Percentiles rank a stretch among this genome's conserved stretches.
Evolutionary conservation across 768 basidiomycete genomes (phyloP).

Genomic region (Termitomyces sp.): DNA sequence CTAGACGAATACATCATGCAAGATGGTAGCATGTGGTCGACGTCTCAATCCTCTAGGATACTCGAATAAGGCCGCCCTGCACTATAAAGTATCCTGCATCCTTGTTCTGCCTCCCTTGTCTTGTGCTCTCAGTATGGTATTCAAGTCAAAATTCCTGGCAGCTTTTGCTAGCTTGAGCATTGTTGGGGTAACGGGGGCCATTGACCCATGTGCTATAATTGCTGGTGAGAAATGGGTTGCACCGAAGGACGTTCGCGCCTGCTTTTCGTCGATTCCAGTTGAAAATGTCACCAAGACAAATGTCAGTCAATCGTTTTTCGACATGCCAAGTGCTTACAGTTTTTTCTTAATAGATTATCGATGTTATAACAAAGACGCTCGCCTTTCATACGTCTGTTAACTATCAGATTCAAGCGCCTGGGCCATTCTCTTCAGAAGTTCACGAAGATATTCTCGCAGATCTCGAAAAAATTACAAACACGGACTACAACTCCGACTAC

Average conservation of each 20-base stretch:
- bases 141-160: conserved; percentile 3
- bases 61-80: neutral
- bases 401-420: conserved; percentile 50
- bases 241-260: conserved; percentile 44
- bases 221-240: conserved; percentile 51
- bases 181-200: conserved; percentile 4
- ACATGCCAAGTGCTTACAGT: neutral
- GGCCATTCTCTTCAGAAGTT: conserved; percentile 47
- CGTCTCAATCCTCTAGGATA: neutral
- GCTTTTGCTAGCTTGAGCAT: conserved; percentile 7
- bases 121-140: conserved; percentile 4
- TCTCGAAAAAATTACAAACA: conserved; percentile 38
- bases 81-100: neutral
- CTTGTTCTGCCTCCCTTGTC: neutral
- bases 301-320: conserved; percentile 23
- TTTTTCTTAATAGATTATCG: conserved; percentile 36
- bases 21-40: neutral
- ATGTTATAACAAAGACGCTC: conserved; percentile 51
- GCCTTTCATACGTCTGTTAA: conserved; percentile 60
- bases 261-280: conserved; percentile 43
- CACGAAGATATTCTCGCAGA: conserved; percentile 51
- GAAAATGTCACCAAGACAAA: conserved; percentile 42
- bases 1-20: neutral
- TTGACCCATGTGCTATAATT: conserved; percentile 47
- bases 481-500: conserved; percentile 43